Evolutionary conservation across 306 rosid genomes (phyloP).

Genomic region (Fagus crenata): DNA sequence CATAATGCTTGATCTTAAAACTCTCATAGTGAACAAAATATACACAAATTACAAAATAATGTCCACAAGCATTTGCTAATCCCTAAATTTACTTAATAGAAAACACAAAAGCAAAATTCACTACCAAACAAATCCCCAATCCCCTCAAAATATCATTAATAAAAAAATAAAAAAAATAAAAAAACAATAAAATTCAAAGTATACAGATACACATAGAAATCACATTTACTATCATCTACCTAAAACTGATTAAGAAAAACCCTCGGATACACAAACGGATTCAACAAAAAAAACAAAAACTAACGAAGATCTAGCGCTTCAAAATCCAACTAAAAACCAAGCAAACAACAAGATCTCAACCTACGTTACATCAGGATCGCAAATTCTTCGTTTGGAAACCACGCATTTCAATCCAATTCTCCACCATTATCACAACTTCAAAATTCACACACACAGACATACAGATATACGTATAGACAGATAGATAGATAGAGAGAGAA

Average conservation of each 20-base stretch:
- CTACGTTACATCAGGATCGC: constrained; percentile 24
- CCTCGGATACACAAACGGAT: constrained; percentile 12
- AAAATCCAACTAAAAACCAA: neutral
- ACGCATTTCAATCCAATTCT: constrained; percentile 23
- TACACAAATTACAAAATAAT: neutral
- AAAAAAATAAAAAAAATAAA: no score
- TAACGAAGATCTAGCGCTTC: constrained; percentile 28
- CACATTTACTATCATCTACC: neutral
- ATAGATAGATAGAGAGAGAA: constrained; percentile 2
- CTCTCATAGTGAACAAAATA: neutral
- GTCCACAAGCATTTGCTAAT: neutral
- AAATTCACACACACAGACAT: neutral
- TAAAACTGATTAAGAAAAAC: neutral
- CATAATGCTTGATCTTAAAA: neutral
- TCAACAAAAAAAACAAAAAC: constrained; percentile 29
- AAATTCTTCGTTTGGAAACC: constrained; percentile 1
- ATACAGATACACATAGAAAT: neutral
- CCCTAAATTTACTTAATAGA: constrained; percentile 1
- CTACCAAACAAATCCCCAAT: neutral
- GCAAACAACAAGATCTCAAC: constrained; percentile 52
- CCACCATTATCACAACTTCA: neutral
- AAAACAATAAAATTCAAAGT: neutral
- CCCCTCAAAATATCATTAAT: neutral
- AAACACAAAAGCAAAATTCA: neutral
- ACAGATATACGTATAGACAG: neutral